phyloP scores from a whole-genome alignment of 169 alveolate species.

The Plasmodium blacklocki region DNA sequence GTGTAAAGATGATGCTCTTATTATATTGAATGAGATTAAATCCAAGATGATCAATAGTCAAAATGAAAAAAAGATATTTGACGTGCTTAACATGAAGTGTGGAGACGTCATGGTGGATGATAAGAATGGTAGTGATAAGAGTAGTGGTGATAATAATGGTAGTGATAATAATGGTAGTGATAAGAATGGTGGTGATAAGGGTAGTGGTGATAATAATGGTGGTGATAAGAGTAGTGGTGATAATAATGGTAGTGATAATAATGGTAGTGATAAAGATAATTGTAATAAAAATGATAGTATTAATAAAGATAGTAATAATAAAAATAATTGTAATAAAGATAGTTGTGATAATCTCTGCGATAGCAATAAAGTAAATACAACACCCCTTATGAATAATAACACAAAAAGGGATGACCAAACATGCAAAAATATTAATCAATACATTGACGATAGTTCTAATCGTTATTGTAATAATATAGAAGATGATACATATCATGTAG shows the following conservation, averaged over 20 bases:
- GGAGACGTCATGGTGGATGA: not conserved
- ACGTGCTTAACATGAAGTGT: slow-evolving; percentile 1
- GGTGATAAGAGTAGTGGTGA: not conserved
- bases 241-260: not conserved
- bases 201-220: not conserved
- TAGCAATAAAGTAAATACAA: no score
- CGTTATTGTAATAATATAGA: not conserved
- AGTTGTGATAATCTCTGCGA: no score
- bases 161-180: not conserved
- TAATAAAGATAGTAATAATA: no score
- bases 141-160: not conserved
- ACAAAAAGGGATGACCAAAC: no score
- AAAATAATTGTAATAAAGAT: no score
- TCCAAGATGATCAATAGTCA: slow-evolving; percentile 26
- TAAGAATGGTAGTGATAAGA: not conserved
- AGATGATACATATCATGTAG: not conserved
- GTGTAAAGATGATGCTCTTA: slow-evolving; percentile 57
- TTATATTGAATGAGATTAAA: slow-evolving; percentile 48
- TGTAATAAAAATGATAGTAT: no score
- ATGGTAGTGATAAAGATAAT: not conserved
- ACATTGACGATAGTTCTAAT: not conserved
- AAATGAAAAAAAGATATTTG: slow-evolving; percentile 20
- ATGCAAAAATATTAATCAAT: not conserved
- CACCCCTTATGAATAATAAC: no score
- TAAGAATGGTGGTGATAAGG: not conserved